Base-by-base conservation (phyloP, 441 rosid species). In the Adansonia gregorii region DNA sequence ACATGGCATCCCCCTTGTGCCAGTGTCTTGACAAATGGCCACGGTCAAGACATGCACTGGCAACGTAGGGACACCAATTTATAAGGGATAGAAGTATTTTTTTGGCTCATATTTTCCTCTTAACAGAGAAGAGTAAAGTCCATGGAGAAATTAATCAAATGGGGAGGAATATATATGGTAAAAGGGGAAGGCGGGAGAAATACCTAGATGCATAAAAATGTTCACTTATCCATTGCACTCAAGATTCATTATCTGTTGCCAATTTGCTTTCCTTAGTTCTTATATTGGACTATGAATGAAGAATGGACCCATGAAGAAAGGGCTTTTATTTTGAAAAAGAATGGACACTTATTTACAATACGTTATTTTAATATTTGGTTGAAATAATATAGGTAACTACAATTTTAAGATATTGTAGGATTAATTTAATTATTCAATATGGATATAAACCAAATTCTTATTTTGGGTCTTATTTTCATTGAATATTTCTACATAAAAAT, bases 371-470 rank as follows among this genome's bases (percentile, higher is more conserved):
- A 15, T 39, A 65, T 39, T 46, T n/a, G 69, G 69, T 35, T 15
- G 69, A 56, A 56, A 65, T 65, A 65, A 12, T 65, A 65, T n/a
- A 5, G 20, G 48, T 15, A 65, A 65, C 69, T 65, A 7, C 69
- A 65, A 65, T 39, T 65, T 65, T 65, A 39, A 15, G 11, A 39
- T 20, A 35, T 35, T 35, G 39, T 35, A 35, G 39, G 39, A 35
- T 35, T 35, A 35, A 35, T 35, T 35, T 35, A 35, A 35, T 35
- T 35, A 35, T 35, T 35, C 39, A 35, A 35, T 35, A 19, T 56
- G 63, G 63, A 58, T 27, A 20, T 58, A 58, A 20, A 58, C 31
- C 63, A 58, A 58, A 19, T 58, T 58, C 63, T 7, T 19, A 8
- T 58, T 58, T 59, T 59, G 11, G 22, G 35, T 22, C 48, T 45